phyloP scores from a whole-genome alignment of 495 filamentous ascomycete species.

The Penicillium dipodomyicola region DNA sequence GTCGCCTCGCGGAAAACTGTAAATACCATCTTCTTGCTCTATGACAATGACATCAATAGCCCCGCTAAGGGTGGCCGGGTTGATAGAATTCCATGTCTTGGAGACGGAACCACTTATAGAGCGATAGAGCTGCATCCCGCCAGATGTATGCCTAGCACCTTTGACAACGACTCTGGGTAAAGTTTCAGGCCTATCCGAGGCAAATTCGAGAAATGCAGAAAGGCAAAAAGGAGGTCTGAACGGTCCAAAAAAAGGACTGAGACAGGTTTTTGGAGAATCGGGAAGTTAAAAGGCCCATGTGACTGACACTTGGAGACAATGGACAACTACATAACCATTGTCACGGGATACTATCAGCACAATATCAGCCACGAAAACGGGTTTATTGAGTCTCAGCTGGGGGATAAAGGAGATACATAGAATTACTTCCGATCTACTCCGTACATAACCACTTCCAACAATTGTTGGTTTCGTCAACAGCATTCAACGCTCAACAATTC shows the following conservation, averaged over 20 bases:
- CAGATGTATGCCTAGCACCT: slow-evolving; percentile 22
- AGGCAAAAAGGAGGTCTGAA: slow-evolving; percentile 5
- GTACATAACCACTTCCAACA: background rate
- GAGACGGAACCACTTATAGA: slow-evolving; percentile 94
- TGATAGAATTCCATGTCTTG: slow-evolving; percentile 99
- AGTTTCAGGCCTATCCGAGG: slow-evolving; percentile 8
- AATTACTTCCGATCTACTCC: background rate
- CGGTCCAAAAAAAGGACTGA: slow-evolving; percentile 11
- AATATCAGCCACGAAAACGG: background rate
- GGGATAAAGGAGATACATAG: background rate
- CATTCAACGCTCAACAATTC: slow-evolving; percentile 10
- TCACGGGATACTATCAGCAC: slow-evolving; percentile 3
- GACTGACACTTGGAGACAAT: slow-evolving; percentile 24
- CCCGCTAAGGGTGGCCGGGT: slow-evolving; percentile 93
- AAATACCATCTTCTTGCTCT: slow-evolving; percentile 85
- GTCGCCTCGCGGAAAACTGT: background rate
- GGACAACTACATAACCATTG: slow-evolving; percentile 2
- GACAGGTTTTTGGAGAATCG: slow-evolving; percentile 25
- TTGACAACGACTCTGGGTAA: slow-evolving; percentile 12
- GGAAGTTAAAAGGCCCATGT: slow-evolving; percentile 41
- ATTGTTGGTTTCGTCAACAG: slow-evolving; percentile 9
- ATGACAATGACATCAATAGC: slow-evolving; percentile 99
- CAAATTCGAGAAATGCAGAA: slow-evolving; percentile 5
- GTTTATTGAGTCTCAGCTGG: background rate
- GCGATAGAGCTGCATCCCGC: slow-evolving; percentile 93